These are phyloP conservation scores for Hypoxylon perforatum DNA, from an alignment of 495 filamentous ascomycete species.

Conservation along the genomic window DNA sequence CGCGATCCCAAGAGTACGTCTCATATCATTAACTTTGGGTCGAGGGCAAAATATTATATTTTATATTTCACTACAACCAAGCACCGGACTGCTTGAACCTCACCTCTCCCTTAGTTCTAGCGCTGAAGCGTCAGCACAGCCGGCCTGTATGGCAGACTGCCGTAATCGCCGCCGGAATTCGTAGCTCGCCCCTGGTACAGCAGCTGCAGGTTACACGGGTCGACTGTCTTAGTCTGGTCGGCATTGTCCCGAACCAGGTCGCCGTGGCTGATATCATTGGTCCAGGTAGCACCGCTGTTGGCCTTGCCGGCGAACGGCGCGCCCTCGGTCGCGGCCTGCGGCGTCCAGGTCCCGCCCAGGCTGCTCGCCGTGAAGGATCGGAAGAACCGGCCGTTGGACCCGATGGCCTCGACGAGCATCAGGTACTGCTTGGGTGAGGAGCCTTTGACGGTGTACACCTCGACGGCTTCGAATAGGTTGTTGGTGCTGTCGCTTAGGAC, in stretches of 20 bases:
- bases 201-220: slow-evolving; percentile 68
- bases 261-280: slow-evolving; percentile 72
- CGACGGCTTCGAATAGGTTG: slow-evolving; percentile 71
- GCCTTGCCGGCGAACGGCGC: slow-evolving; percentile 69
- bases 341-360: slow-evolving; percentile 65
- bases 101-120: too few species aligned
- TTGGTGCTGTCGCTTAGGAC: slow-evolving; percentile 63
- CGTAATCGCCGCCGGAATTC: slow-evolving; percentile 51
- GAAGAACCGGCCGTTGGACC: slow-evolving; percentile 69
- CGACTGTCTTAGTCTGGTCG: slow-evolving; percentile 68
- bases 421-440: slow-evolving; percentile 58
- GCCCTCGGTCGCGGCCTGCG: slow-evolving; percentile 62
- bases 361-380: slow-evolving; percentile 69
- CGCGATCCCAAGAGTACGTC: too few species aligned
- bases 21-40: too few species aligned
- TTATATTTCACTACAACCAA: too few species aligned
- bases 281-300: slow-evolving; percentile 71
- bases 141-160: slow-evolving; percentile 60
- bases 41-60: too few species aligned
- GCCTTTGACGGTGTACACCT: slow-evolving; percentile 69
- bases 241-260: slow-evolving; percentile 64
- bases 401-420: slow-evolving; percentile 73
- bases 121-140: slow-evolving; percentile 62
- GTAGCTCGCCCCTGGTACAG: slow-evolving; percentile 66
- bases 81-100: too few species aligned